phyloP scores from a whole-genome alignment of 371 early-diverging fungal species.

The Actinomortierella wolfii region DNA sequence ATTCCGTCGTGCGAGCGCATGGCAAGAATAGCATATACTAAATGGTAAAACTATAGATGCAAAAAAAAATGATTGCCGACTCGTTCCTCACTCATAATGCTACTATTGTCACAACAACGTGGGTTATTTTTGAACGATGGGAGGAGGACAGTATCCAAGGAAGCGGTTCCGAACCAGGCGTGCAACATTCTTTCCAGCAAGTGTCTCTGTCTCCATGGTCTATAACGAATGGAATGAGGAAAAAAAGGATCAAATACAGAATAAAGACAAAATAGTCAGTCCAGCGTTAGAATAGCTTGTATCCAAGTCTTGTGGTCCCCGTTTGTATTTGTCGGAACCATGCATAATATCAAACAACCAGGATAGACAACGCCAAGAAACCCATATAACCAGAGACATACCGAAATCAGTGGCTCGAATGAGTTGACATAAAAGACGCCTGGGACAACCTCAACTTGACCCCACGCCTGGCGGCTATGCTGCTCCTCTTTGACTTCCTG shows the following conservation, averaged over 20 bases:
- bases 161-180: slow-evolving; percentile 52
- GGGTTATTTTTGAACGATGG: no score
- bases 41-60: no score
- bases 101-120: no score
- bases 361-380: background rate
- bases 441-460: slow-evolving; percentile 39
- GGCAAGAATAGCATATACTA: no score
- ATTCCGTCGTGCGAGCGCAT: no score
- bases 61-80: no score
- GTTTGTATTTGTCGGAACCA: no score
- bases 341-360: no score
- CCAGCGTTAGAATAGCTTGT: no score
- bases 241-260: background rate
- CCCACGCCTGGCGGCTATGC: slow-evolving; percentile 18
- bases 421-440: slow-evolving; percentile 64
- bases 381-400: slow-evolving; percentile 28
- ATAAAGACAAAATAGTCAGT: background rate
- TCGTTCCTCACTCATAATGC: no score
- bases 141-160: slow-evolving; percentile 26
- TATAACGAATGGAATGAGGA: slow-evolving; percentile 16
- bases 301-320: no score
- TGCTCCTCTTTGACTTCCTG: slow-evolving; percentile 6
- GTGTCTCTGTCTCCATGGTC: slow-evolving; percentile 74
- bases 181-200: slow-evolving; percentile 61
- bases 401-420: slow-evolving; percentile 65